These are phyloP conservation scores for Setaria viridis DNA, from an alignment of 202 grass and related monocot species.

Conservation along the genomic window DNA sequence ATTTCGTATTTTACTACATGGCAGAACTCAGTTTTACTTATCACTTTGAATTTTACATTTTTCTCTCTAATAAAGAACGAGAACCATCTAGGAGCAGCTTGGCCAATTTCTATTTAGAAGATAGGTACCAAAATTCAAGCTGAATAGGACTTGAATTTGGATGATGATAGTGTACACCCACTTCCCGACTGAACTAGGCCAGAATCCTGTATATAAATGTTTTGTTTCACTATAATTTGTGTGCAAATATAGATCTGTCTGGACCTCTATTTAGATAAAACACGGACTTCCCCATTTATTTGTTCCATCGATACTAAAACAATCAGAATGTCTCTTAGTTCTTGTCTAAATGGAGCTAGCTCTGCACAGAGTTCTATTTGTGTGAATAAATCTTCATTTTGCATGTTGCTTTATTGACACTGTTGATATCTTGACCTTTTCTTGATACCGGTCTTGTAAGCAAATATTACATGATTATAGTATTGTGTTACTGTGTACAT, in stretches of 20 bases:
- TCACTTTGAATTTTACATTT: conserved; percentile 9
- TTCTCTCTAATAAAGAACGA: background rate
- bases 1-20: conserved; percentile 26
- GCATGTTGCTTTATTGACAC: conserved; percentile 20
- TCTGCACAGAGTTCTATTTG: conserved; percentile 26
- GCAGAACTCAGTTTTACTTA: background rate
- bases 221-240: conserved; percentile 24
- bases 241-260: conserved; percentile 10
- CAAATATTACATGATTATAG: background rate
- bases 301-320: conserved; percentile 30
- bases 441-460: conserved; percentile 6
- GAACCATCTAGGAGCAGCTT: background rate
- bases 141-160: background rate
- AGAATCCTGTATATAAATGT: conserved; percentile 12
- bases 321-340: conserved; percentile 11
- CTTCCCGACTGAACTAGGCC: background rate
- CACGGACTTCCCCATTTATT: conserved; percentile 2
- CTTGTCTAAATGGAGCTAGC: conserved; percentile 11
- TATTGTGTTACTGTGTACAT: conserved; percentile 22
- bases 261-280: conserved; percentile 8
- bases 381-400: conserved; percentile 44
- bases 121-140: background rate
- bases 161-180: background rate
- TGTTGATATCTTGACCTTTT: conserved; percentile 14
- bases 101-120: background rate